Conservation (phyloP, 306 rosid species). For the Dryas octopetala region DNA sequence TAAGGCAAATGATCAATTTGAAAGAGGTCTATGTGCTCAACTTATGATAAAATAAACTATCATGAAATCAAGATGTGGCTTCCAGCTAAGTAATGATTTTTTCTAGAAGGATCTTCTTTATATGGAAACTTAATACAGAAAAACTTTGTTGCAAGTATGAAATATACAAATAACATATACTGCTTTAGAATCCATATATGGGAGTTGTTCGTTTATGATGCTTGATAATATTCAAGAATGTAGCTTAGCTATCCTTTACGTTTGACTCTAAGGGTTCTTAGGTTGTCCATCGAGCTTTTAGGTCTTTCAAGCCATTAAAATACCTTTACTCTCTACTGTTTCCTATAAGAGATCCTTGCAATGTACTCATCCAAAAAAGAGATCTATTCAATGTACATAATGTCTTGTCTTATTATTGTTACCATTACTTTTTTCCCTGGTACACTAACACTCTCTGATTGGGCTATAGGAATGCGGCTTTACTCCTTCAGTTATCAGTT, state of each 20-base stretch:
- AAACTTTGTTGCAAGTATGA: not conserved
- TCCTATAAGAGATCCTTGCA: not conserved
- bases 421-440: slow-evolving; percentile 1
- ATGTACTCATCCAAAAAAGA: not conserved
- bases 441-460: slow-evolving; percentile 20
- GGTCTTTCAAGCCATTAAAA: not conserved
- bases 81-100: not conserved
- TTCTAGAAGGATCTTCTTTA: not conserved
- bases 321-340: not conserved
- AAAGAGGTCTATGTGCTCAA: not conserved
- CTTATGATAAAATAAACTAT: not conserved
- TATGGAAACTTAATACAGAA: not conserved
- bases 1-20: not conserved
- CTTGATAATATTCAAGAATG: not conserved
- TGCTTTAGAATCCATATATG: not conserved
- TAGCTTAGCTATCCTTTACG: not conserved
- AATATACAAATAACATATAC: not conserved
- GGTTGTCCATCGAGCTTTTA: not conserved
- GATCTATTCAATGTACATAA: slow-evolving; percentile 4
- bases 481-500: slow-evolving; percentile 83
- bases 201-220: not conserved
- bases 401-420: not conserved
- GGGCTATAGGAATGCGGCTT: slow-evolving; percentile 83
- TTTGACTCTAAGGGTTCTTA: slow-evolving; percentile 2
- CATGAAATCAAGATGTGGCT: not conserved